A percentile compares a stretch with the other conserved stretches of the same genome.
These are phyloP conservation scores for Naganishia liquefaciens DNA, from an alignment of 1,284 basidiomycete species.

Conservation along the genomic window DNA sequence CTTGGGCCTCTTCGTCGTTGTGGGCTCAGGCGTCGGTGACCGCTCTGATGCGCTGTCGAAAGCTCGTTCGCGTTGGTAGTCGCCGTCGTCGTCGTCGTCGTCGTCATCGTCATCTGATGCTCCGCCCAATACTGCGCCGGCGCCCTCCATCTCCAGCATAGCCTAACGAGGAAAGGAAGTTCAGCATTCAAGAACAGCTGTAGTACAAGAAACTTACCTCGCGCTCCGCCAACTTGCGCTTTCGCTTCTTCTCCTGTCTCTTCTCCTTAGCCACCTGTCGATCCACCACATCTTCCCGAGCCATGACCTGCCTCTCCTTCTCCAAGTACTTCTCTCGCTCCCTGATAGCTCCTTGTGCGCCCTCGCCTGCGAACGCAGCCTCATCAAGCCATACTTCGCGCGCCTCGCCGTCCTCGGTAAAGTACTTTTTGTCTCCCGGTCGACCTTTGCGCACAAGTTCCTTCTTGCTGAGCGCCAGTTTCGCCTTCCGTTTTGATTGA, in stretches of 20 bases:
- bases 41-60: background rate
- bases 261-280: constrained; percentile 82
- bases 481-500: constrained; percentile 64
- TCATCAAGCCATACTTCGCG: constrained; percentile 69
- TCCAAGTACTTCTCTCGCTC: constrained; percentile 71
- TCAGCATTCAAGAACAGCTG: background rate
- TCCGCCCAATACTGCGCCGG: constrained; percentile 32
- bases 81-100: constrained; percentile 34
- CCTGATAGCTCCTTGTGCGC: constrained; percentile 58
- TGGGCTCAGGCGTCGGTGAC: background rate
- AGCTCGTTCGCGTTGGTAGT: constrained; percentile 18
- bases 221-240: constrained; percentile 80
- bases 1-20: constrained; percentile 3
- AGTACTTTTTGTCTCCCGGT: constrained; percentile 67
- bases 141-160: constrained; percentile 30
- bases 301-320: constrained; percentile 70
- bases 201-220: constrained; percentile 60
- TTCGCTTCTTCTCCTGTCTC: constrained; percentile 78
- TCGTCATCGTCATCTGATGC: constrained; percentile 23
- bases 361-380: constrained; percentile 65
- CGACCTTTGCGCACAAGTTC: constrained; percentile 66
- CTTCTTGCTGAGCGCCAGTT: constrained; percentile 76
- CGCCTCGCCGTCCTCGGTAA: constrained; percentile 78
- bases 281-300: constrained; percentile 70
- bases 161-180: background rate